Base-by-base conservation (phyloP, 1,139 yeast species). In the Eremothecium cymbalariae region DNA sequence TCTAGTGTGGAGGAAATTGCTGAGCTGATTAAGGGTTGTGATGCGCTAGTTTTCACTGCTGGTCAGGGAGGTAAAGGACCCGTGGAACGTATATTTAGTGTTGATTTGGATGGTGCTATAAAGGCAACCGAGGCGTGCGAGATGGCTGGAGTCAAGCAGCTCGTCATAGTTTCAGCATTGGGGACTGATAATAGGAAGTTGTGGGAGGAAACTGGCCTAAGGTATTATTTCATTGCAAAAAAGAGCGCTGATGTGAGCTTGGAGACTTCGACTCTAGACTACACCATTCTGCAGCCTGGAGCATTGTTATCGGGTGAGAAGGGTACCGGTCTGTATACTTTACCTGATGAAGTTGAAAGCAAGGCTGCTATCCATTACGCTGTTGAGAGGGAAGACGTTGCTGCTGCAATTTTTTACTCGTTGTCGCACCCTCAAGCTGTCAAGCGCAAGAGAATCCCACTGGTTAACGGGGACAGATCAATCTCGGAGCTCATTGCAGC, bases 51-150 rank as follows among this genome's bases (percentile, higher is more conserved):
- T 1, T 72, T 76, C 57, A 62, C 72, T 29, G 83, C 79, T 1
- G 84, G 84, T 4, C 73, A 81, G 2, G 77, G 72, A 5, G 83
- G 82, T 2, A 67, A 66, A 37, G 64, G 68, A 7, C n/a, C n/a
- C n/a, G 45, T 59, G 4, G 67, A 60, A 17, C 57, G 65, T 33
- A 65, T 77, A 9, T 60, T 74, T 33, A 62, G 66, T 16, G 72
- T 77, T 9, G 85, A 77, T 48, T 59, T 75, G 36, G 83, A 77
- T 48, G 79, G 77, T 4, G 76, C 77, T 5, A 73, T 72, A 24
- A 72, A 72, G 48, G 65, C 70, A 2, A 64, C 70, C 37, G 81
- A 75, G 47, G 82, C 80, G 1, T 60, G 74, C 11, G 67, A 65
- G 24, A 45, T 47, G 31, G 70, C 68, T n/a, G 58, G 62, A 1